A percentile compares a stretch with the other conserved stretches of the same genome.
phyloP scores from a whole-genome alignment of 2,329 filamentous ascomycete genomes.

The Phyllosticta capitalensis region DNA sequence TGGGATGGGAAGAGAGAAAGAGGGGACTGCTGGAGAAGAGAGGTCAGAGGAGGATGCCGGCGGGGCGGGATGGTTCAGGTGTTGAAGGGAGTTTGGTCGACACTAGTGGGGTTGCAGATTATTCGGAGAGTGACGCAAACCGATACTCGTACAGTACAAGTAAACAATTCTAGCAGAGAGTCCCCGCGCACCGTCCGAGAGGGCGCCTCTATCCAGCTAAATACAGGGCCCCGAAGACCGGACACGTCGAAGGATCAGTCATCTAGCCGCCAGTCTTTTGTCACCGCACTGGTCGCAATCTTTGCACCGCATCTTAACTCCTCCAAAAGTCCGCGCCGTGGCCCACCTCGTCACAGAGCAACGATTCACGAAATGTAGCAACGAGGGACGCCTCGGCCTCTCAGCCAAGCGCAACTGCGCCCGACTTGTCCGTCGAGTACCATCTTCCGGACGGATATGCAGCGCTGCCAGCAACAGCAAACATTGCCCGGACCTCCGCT shows the following conservation, averaged over 20 bases:
- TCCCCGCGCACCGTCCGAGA: neutral
- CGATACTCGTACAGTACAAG: neutral
- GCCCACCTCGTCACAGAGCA: conserved; percentile 2
- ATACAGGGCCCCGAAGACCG: conserved; percentile 5
- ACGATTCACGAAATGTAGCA: too few species aligned
- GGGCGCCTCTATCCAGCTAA: neutral
- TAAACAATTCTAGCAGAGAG: neutral
- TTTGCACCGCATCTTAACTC: conserved; percentile 10
- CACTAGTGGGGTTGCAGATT: conserved; percentile 9
- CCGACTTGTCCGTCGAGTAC: neutral
- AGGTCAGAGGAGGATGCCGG: neutral
- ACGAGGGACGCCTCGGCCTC: neutral
- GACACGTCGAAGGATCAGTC: conserved; percentile 6
- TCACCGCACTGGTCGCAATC: neutral
- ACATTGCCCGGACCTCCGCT: neutral
- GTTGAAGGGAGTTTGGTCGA: conserved; percentile 4
- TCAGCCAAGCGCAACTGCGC: neutral
- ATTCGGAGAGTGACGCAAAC: conserved; percentile 7
- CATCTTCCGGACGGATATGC: neutral
- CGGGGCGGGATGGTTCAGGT: neutral
- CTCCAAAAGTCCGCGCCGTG: conserved; percentile 8
- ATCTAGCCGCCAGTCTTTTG: neutral
- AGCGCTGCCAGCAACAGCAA: neutral
- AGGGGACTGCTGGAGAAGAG: neutral
- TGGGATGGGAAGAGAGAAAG: neutral